Evolutionary conservation across 371 early-diverging fungal genomes (phyloP), one percentile per base, ranked within the genome.

Genomic region (Mortierella sp.): DNA sequence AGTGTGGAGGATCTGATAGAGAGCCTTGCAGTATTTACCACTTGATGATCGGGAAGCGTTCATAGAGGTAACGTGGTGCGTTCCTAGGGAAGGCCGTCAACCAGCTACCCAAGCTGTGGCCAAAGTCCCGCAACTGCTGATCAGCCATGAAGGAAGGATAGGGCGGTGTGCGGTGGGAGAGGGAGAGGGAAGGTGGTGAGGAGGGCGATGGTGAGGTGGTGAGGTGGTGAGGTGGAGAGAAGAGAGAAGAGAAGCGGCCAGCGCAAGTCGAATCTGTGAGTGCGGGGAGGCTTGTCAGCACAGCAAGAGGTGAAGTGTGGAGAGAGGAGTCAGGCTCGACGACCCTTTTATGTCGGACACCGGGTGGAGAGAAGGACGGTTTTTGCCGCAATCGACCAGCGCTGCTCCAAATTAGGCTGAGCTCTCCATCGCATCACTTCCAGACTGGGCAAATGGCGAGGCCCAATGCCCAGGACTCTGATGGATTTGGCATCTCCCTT

Each of bases 21-120:
- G 16, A 29, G 17, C 25, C 27, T 16, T 12, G 54, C 19, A 16
- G 40, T 21, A 10, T 45, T 54, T 68, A 76, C 77, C 77, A 76
- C 58, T 76, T 76, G 62, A 76, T 57, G 48, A 76, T 76, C 17
- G 77, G 77, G 22, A 76, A 50, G 3, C 65, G 57, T 21, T 76
- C 70, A 14, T 47, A 19, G 24, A 69, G 24, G 22, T 76, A 76
- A 59, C 69, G 77, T 21, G 77, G 77, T 2, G 34, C 31, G 41
- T 69, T 76, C 2, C 29, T 57, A 14, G 77, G 77, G 55, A 76
- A 65, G 12, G 60, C 56, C 45, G 51, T 76, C 57, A 69, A 0
- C 66, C 70, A 65, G 27, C 54, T 29, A 22, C 28, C 19, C 14
- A 76, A 19, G 43, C n/a, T 46, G 57, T 24, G 61, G 14, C 66